phyloP scores from a whole-genome alignment of 495 filamentous ascomycete species.

The Xylaria castorea region DNA sequence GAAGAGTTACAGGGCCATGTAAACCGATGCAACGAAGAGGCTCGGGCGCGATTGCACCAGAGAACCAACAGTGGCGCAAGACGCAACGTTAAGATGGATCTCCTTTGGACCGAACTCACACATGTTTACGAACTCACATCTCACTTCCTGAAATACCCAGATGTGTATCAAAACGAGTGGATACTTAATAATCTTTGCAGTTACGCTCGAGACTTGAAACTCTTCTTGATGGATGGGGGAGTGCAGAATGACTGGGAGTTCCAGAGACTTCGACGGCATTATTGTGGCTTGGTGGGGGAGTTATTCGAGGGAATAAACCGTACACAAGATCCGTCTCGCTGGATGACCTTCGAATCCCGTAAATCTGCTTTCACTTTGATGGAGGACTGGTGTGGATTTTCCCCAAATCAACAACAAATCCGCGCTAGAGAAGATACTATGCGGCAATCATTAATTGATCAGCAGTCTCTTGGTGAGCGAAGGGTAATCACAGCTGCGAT shows the following conservation, averaged over 20 bases:
- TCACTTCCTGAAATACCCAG: slow-evolving; percentile 80
- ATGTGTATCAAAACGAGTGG: slow-evolving; percentile 89
- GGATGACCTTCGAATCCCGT: slow-evolving; percentile 94
- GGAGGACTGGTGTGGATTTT: slow-evolving; percentile 99
- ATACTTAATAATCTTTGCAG: slow-evolving; percentile 86
- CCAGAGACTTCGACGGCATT: slow-evolving; percentile 88
- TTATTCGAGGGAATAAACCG: slow-evolving; percentile 91
- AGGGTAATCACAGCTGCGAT: slow-evolving; percentile 83
- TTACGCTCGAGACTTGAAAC: slow-evolving; percentile 89
- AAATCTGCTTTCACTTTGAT: slow-evolving; percentile 94
- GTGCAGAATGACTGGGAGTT: slow-evolving; percentile 97
- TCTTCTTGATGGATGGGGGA: slow-evolving; percentile 91
- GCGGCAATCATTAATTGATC: slow-evolving; percentile 76
- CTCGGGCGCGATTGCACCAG: slow-evolving; percentile 84
- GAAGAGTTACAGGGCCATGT: slow-evolving; percentile 90
- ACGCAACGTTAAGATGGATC: slow-evolving; percentile 79
- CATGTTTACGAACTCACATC: slow-evolving; percentile 95
- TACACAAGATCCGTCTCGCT: slow-evolving; percentile 81
- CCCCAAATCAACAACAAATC: slow-evolving; percentile 85
- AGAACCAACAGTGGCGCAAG: slow-evolving; percentile 77
- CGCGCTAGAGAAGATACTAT: slow-evolving; percentile 85
- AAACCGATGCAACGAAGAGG: slow-evolving; percentile 79
- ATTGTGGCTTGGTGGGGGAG: slow-evolving; percentile 91
- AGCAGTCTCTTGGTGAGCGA: slow-evolving; percentile 67
- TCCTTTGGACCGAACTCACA: slow-evolving; percentile 90